phyloP scores from a whole-genome alignment of 2,329 filamentous ascomycete species.

The Fusarium gaditjirri region DNA sequence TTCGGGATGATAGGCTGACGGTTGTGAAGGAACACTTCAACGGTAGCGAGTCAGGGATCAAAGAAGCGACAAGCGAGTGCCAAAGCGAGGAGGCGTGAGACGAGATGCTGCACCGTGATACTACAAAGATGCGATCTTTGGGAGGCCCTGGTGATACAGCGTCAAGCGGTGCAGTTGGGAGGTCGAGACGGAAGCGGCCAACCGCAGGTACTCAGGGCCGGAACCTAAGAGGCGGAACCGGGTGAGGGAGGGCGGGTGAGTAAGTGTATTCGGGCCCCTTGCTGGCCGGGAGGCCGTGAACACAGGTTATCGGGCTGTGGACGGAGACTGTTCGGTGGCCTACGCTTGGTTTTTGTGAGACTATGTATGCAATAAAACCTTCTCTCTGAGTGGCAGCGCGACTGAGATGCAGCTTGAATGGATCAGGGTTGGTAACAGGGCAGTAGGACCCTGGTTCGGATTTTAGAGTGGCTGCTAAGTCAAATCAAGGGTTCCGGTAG shows the following conservation, averaged over 20 bases:
- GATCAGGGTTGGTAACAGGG: constrained; percentile 54
- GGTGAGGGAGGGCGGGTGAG: constrained; percentile 34
- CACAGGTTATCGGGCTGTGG: constrained; percentile 46
- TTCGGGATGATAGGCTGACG: constrained; percentile 16
- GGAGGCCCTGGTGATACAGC: constrained; percentile 59
- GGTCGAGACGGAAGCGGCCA: constrained; percentile 57
- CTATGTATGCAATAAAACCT: constrained; percentile 50
- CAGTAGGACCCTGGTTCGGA: constrained; percentile 50
- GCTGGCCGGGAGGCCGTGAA: constrained; percentile 44
- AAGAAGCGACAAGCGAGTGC: constrained; percentile 46
- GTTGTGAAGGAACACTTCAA: constrained; percentile 16
- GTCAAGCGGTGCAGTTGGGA: constrained; percentile 60
- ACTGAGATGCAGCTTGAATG: constrained; percentile 57
- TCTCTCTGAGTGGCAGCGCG: constrained; percentile 49
- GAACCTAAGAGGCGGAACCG: constrained; percentile 47
- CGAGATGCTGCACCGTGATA: constrained; percentile 64
- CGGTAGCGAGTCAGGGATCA: constrained; percentile 27
- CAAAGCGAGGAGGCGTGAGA: constrained; percentile 55
- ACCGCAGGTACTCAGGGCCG: constrained; percentile 55
- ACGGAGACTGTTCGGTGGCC: constrained; percentile 53
- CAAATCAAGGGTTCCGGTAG: constrained; percentile 51
- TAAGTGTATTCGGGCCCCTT: constrained; percentile 44
- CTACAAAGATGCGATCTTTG: constrained; percentile 58
- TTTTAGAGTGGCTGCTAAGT: constrained; percentile 51
- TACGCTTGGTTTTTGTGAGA: constrained; percentile 62